Percentiles rank a stretch among this genome's conserved stretches.
These are phyloP conservation scores for Fomitopsis palustris DNA, from an alignment of 1,284 basidiomycete species.

Conservation along the genomic window DNA sequence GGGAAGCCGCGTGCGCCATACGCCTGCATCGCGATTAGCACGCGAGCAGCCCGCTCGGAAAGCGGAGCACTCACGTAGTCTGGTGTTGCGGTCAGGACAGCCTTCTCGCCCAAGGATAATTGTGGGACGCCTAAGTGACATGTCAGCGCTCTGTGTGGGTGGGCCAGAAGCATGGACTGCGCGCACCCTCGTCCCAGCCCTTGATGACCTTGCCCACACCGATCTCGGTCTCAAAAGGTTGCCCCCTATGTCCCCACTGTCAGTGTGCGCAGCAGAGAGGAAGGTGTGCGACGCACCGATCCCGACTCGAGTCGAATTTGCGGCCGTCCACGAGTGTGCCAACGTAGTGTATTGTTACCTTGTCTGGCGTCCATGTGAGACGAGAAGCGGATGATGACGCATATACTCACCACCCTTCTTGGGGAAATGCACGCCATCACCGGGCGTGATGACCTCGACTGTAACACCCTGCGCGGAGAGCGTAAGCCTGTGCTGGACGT, in stretches of 20 bases:
- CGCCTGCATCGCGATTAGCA: slow-evolving; percentile 38
- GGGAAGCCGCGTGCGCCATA: slow-evolving; percentile 75
- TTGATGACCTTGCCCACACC: slow-evolving; percentile 81
- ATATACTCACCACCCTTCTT: slow-evolving; percentile 40
- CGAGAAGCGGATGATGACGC: background rate
- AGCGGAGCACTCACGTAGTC: slow-evolving; percentile 55
- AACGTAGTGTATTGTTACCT: slow-evolving; percentile 68
- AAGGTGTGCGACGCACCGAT: slow-evolving; percentile 38
- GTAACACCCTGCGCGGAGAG: slow-evolving; percentile 37
- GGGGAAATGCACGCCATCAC: slow-evolving; percentile 46
- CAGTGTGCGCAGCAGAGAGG: slow-evolving; percentile 4
- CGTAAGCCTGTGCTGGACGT: background rate
- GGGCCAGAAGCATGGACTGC: slow-evolving; percentile 18
- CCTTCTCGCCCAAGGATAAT: slow-evolving; percentile 78
- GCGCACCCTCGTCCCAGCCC: slow-evolving; percentile 87
- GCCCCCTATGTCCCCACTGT: slow-evolving; percentile 33
- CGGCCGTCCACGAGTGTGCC: slow-evolving; percentile 60
- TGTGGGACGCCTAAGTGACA: slow-evolving; percentile 58
- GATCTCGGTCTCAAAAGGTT: slow-evolving; percentile 73
- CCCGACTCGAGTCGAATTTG: slow-evolving; percentile 71
- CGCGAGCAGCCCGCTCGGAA: background rate
- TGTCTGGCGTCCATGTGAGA: slow-evolving; percentile 33
- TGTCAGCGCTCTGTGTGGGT: slow-evolving; percentile 2
- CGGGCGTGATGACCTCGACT: slow-evolving; percentile 37
- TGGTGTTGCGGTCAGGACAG: slow-evolving; percentile 59